Percentiles rank a stretch among this genome's conserved stretches.
These are phyloP conservation scores for Fusarium azukiicola DNA, from an alignment of 2,329 filamentous ascomycete species.

Conservation along the genomic window DNA sequence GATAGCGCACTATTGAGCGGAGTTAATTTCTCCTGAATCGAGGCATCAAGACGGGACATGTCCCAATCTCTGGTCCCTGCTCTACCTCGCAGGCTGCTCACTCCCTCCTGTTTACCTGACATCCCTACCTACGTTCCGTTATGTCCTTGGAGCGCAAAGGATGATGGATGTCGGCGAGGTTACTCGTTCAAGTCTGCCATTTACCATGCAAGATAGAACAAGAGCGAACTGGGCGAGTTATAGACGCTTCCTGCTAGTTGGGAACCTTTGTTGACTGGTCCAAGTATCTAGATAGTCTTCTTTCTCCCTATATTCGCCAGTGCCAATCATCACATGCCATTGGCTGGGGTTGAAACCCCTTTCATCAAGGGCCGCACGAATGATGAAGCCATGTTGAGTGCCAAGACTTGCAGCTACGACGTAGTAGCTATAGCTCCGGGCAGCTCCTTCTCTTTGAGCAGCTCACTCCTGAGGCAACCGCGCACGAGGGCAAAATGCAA, in stretches of 20 bases:
- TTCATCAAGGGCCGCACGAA: constrained; percentile 30
- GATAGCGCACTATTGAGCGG: constrained; percentile 44
- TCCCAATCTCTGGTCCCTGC: constrained; percentile 15
- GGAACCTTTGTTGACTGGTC: neutral
- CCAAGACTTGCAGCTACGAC: constrained; percentile 14
- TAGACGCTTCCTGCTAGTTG: neutral
- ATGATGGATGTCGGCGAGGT: neutral
- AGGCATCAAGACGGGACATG: constrained; percentile 47
- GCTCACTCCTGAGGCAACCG: constrained; percentile 41
- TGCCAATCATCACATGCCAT: constrained; percentile 20
- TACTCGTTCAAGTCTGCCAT: neutral
- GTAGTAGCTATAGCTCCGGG: constrained; percentile 27
- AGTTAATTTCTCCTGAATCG: constrained; percentile 51
- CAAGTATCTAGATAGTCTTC: neutral
- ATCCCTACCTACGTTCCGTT: neutral
- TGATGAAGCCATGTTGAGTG: constrained; percentile 22
- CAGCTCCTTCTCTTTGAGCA: constrained; percentile 20
- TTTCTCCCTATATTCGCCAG: neutral
- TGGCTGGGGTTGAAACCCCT: constrained; percentile 26
- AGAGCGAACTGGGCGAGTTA: constrained; percentile 7
- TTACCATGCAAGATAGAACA: constrained; percentile 13
- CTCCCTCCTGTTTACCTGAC: constrained; percentile 9
- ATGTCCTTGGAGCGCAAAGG: neutral
- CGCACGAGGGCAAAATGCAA: constrained; percentile 34
- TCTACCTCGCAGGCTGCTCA: constrained; percentile 16